phyloP scores from a whole-genome alignment of 371 early-diverging fungal species.

The Mortierella sp. region DNA sequence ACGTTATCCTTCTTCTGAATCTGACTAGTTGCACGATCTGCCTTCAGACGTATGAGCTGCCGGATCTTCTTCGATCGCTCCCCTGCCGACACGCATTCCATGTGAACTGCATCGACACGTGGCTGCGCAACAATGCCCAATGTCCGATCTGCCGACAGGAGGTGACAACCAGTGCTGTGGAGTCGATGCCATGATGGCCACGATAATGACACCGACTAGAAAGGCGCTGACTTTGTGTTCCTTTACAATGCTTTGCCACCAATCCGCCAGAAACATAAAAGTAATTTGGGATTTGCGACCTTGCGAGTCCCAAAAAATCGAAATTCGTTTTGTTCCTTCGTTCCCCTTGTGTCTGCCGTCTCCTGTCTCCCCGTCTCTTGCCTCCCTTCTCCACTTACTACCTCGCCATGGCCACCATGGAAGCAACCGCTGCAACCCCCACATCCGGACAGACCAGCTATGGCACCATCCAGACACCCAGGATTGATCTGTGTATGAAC shows the following conservation, averaged over 20 bases:
- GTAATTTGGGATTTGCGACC: too few relatives aligned
- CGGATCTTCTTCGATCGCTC: constrained; percentile 20
- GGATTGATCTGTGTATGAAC: constrained; percentile 28
- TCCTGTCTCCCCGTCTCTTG: background rate
- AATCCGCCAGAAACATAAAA: too few relatives aligned
- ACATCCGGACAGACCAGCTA: constrained; percentile 1
- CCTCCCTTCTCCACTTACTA: background rate
- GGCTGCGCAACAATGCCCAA: constrained; percentile 13
- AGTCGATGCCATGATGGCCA: constrained; percentile 12
- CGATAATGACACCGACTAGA: too few relatives aligned
- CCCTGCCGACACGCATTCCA: constrained; percentile 33
- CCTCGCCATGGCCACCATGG: background rate
- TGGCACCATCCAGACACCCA: constrained; percentile 17
- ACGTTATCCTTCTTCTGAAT: background rate
- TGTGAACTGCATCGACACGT: constrained; percentile 24
- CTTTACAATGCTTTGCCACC: too few relatives aligned
- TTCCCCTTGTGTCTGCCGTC: too few relatives aligned
- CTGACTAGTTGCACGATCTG: constrained; percentile 26
- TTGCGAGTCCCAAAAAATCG: too few relatives aligned
- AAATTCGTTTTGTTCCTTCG: too few relatives aligned
- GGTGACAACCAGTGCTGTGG: constrained; percentile 7
- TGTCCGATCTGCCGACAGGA: constrained; percentile 34
- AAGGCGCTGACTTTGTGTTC: too few relatives aligned
- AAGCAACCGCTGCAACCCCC: background rate
- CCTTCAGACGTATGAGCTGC: constrained; percentile 12